These are phyloP conservation scores for Panaeolus cyanescens DNA, from an alignment of 768 basidiomycete species.

Conservation along the genomic window DNA sequence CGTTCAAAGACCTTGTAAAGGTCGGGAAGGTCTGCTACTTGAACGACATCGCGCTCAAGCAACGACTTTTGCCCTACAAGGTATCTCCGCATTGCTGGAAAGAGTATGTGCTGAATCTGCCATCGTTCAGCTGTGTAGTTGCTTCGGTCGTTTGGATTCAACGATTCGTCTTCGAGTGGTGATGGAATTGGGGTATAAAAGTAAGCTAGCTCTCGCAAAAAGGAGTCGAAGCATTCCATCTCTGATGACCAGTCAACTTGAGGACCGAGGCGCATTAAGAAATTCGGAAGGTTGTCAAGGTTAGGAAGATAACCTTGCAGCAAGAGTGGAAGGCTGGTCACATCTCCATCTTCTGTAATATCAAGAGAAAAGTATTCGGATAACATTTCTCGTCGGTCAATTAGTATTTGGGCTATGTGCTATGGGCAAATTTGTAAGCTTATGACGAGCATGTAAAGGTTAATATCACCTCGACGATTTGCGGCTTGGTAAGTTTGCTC, in stretches of 20 bases:
- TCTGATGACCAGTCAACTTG: constrained; percentile 92
- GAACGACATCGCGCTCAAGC: constrained; percentile 75
- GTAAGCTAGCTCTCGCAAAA: constrained; percentile 87
- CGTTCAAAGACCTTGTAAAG: constrained; percentile 95
- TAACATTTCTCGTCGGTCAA: constrained; percentile 77
- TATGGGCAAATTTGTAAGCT: background rate
- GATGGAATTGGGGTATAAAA: constrained; percentile 80
- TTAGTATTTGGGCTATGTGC: constrained; percentile 41
- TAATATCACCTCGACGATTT: constrained; percentile 69
- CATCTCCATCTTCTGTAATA: constrained; percentile 63
- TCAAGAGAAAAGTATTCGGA: constrained; percentile 86
- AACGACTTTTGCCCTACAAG: constrained; percentile 66
- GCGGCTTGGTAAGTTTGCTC: constrained; percentile 54
- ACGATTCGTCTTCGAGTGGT: constrained; percentile 12
- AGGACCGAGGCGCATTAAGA: constrained; percentile 91
- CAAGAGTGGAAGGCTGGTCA: constrained; percentile 82
- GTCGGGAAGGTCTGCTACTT: constrained; percentile 88
- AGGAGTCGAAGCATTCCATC: constrained; percentile 79
- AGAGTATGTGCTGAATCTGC: constrained; percentile 91
- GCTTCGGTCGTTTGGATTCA: constrained; percentile 30
- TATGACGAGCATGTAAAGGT: background rate
- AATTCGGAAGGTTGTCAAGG: constrained; percentile 84
- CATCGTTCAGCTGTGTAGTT: constrained; percentile 68
- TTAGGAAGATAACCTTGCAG: constrained; percentile 89
- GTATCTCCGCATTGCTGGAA: constrained; percentile 83